Evolutionary conservation across 495 filamentous ascomycete species (phyloP).

Genomic region (Viridothelium virens): DNA sequence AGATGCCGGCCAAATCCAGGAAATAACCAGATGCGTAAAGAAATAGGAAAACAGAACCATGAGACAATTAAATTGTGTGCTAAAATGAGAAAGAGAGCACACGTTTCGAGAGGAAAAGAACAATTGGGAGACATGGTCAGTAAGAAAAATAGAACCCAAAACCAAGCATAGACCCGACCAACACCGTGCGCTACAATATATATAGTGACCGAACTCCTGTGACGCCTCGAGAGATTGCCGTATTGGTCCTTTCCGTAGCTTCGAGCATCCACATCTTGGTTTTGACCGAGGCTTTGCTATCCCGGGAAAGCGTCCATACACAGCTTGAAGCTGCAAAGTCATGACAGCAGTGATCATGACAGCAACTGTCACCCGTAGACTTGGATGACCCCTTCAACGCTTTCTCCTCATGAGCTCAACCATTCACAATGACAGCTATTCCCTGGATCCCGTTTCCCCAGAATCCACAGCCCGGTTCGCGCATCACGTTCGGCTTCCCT

Average conservation of each 20-base stretch:
- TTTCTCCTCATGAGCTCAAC: conserved; percentile 21
- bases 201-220: background rate
- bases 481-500: background rate
- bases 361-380: background rate
- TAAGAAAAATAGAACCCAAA: background rate
- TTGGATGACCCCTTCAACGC: background rate
- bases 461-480: background rate
- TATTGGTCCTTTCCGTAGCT: too few species aligned
- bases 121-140: too few species aligned
- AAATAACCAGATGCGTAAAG: background rate
- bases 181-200: background rate
- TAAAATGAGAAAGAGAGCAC: too few species aligned
- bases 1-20: background rate
- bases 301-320: too few species aligned
- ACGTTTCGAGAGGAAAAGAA: too few species aligned
- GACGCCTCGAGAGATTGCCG: background rate
- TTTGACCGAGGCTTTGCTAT: too few species aligned
- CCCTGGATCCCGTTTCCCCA: conserved; percentile 20
- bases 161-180: background rate
- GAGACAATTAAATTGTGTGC: too few species aligned
- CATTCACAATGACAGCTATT: conserved; percentile 34
- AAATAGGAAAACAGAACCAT: background rate
- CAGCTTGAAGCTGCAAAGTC: too few species aligned
- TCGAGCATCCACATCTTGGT: too few species aligned
- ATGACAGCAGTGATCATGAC: too few species aligned